Percentiles rank a stretch among this genome's conserved stretches.
Evolutionary conservation across 148 eudicot species (phyloP).

Genomic region (Vaccinium vitisidaea): DNA sequence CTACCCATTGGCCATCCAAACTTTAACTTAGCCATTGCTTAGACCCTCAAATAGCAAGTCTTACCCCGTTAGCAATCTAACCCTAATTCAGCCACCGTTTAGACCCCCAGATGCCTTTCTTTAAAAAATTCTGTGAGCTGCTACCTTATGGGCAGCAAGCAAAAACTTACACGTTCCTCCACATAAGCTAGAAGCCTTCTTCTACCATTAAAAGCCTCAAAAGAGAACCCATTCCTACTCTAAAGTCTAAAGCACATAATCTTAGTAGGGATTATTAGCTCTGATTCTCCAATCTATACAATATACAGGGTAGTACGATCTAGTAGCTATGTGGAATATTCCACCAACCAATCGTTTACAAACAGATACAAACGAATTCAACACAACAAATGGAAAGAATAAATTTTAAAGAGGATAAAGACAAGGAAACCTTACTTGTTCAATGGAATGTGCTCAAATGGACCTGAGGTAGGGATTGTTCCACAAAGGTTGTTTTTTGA

Average conservation of each 20-base stretch:
- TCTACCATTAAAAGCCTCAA: background rate
- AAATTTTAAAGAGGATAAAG: background rate
- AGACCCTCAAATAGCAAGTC: background rate
- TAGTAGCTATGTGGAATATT: background rate
- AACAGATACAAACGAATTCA: background rate
- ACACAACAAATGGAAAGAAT: background rate
- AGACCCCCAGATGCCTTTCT: background rate
- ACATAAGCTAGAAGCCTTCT: background rate
- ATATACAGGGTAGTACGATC: background rate
- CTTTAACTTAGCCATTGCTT: background rate
- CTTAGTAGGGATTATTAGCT: background rate
- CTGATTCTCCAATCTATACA: background rate
- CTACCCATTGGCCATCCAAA: background rate
- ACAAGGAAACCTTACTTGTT: conserved; percentile 63
- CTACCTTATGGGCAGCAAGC: background rate
- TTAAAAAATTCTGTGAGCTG: background rate
- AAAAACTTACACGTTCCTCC: background rate
- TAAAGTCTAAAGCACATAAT: background rate
- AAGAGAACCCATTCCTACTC: background rate
- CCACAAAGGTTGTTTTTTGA: conserved; percentile 84
- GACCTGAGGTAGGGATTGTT: conserved; percentile 80
- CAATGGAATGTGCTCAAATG: conserved; percentile 82
- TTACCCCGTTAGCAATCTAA: background rate
- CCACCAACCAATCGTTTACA: background rate
- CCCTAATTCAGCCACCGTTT: background rate